phyloP scores from a whole-genome alignment of 768 basidiomycete genomes.

The Suillus cothurnatus region DNA sequence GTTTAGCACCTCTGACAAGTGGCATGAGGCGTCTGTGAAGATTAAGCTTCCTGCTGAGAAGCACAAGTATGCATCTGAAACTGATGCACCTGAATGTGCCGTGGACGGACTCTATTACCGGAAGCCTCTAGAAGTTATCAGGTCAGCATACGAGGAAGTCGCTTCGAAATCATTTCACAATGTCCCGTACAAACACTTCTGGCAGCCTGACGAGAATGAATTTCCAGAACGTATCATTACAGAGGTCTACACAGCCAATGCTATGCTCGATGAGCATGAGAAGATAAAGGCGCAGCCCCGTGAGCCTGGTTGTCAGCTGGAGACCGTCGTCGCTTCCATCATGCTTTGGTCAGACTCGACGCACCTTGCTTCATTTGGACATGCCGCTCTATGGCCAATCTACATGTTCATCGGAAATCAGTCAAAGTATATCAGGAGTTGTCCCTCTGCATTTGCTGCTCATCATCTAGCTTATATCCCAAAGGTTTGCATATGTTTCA shows the following conservation, averaged over 20 bases:
- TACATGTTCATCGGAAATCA: slow-evolving; percentile 16
- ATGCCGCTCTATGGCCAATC: slow-evolving; percentile 17
- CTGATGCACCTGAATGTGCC: background rate
- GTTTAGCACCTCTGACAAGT: slow-evolving; percentile 7
- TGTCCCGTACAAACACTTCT: background rate
- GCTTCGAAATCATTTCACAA: no score
- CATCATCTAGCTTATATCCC: slow-evolving; percentile 27
- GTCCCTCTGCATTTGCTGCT: slow-evolving; percentile 15
- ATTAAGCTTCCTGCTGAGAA: slow-evolving; percentile 13
- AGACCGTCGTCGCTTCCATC: slow-evolving; percentile 18
- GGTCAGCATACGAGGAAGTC: slow-evolving; percentile 1
- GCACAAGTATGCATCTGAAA: background rate
- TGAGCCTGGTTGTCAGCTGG: slow-evolving; percentile 15
- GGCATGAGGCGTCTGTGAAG: slow-evolving; percentile 16
- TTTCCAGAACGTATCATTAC: background rate
- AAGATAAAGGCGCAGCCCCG: slow-evolving; percentile 6
- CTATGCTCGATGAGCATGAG: slow-evolving; percentile 6
- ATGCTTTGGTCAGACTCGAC: slow-evolving; percentile 30
- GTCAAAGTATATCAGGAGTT: slow-evolving; percentile 10
- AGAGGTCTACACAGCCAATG: slow-evolving; percentile 3
- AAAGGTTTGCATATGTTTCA: slow-evolving; percentile 1
- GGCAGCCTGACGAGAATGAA: slow-evolving; percentile 6
- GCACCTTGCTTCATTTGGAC: slow-evolving; percentile 23
- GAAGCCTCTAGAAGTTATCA: slow-evolving; percentile 7
- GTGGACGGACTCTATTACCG: slow-evolving; percentile 4